A percentile compares a stretch with the other conserved stretches of the same genome.
These are phyloP conservation scores for Teunomyces lycoperdinae DNA, from an alignment of 805 yeast genomes.

Conservation along the genomic window DNA sequence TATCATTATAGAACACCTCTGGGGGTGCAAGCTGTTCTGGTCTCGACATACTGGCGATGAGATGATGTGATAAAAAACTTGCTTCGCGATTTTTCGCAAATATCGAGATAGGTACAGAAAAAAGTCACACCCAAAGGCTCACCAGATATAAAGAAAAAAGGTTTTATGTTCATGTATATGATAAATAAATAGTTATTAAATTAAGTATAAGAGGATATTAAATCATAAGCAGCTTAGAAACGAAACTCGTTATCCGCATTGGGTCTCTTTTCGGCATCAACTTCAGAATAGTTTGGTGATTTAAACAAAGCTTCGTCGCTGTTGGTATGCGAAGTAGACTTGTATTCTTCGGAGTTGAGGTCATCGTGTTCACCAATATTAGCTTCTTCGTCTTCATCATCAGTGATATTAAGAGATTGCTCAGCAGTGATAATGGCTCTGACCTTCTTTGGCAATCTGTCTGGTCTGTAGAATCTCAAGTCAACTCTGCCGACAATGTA, in stretches of 20 bases:
- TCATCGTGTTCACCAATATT: constrained; percentile 1
- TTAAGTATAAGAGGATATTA: background rate
- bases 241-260: constrained; percentile 5
- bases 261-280: background rate
- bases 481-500: constrained; percentile 68
- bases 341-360: background rate
- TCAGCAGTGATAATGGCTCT: constrained; percentile 42
- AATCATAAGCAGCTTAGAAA: background rate
- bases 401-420: constrained; percentile 22
- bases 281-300: background rate
- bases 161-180: background rate
- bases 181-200: background rate
- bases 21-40: constrained; percentile 98
- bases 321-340: background rate
- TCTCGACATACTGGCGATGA: constrained; percentile 64
- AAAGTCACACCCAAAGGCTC: too few species aligned
- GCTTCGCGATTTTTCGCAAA: background rate
- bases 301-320: constrained; percentile 1
- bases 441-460: constrained; percentile 42
- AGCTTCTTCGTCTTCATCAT: constrained; percentile 4
- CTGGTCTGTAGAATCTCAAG: constrained; percentile 78
- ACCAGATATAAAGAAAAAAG: background rate
- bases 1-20: constrained; percentile 88
- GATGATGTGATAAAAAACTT: background rate
- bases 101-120: too few species aligned